phyloP scores from a whole-genome alignment of 164 flowering plant species.

The Tinospora cordifolia region DNA sequence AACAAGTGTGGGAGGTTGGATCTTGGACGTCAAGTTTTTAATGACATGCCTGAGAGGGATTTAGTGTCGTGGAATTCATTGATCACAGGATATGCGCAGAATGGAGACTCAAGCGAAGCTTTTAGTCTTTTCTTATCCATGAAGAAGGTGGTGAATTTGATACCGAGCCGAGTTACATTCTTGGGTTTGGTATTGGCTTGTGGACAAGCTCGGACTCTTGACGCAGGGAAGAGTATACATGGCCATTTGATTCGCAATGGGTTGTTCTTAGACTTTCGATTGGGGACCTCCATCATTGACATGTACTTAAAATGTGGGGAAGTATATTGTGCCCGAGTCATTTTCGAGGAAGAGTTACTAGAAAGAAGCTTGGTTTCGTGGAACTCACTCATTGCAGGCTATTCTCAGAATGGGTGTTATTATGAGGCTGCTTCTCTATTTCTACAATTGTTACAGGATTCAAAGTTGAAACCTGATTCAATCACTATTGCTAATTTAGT shows the following conservation, averaged over 20 bases:
- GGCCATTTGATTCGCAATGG: slow-evolving; percentile 24
- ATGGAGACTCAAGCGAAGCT: slow-evolving; percentile 24
- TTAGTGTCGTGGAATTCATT: slow-evolving; percentile 36
- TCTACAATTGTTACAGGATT: slow-evolving; percentile 17
- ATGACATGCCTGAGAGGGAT: slow-evolving; percentile 28
- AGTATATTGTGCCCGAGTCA: slow-evolving; percentile 23
- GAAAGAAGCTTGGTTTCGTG: slow-evolving; percentile 34
- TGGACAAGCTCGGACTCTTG: slow-evolving; percentile 25
- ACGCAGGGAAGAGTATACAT: slow-evolving; percentile 28
- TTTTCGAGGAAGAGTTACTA: slow-evolving; percentile 30
- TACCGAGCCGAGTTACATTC: slow-evolving; percentile 32
- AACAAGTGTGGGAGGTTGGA: slow-evolving; percentile 27
- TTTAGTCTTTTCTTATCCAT: slow-evolving; percentile 23
- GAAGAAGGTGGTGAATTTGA: slow-evolving; percentile 17
- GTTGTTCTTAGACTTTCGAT: slow-evolving; percentile 19
- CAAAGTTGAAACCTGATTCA: slow-evolving; percentile 27
- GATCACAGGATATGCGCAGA: slow-evolving; percentile 30
- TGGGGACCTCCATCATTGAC: slow-evolving; percentile 33
- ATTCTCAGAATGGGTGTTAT: slow-evolving; percentile 31
- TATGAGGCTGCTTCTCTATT: slow-evolving; percentile 25
- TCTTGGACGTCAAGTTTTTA: slow-evolving; percentile 20
- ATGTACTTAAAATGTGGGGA: slow-evolving; percentile 34
- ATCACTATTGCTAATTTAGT: slow-evolving; percentile 35
- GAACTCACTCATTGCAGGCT: slow-evolving; percentile 34
- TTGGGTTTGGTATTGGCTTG: slow-evolving; percentile 30